A percentile compares a stretch with the other conserved stretches of the same genome.
These are phyloP conservation scores for Aspergillus luchuensis DNA, from an alignment of 2,329 filamentous ascomycete genomes.

Conservation along the genomic window DNA sequence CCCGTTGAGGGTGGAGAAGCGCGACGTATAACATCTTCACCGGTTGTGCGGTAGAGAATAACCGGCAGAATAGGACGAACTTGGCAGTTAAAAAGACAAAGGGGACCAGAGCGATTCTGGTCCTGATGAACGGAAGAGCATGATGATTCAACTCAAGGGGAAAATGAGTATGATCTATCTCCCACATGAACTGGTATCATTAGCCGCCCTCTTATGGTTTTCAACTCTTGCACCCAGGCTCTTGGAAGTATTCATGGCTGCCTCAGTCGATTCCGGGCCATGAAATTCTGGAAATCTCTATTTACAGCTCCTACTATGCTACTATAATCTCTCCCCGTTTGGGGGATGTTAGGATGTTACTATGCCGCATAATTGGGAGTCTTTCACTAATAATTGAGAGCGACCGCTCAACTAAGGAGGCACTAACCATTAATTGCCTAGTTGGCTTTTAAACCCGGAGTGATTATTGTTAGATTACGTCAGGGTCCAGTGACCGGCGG, in stretches of 20 bases:
- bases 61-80: background rate
- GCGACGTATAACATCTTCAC: constrained; percentile 2
- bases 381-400: too few species aligned
- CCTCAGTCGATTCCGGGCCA: background rate
- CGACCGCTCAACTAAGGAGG: too few species aligned
- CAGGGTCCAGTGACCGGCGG: background rate
- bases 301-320: background rate
- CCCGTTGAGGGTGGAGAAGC: background rate
- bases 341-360: too few species aligned
- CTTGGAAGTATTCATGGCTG: background rate
- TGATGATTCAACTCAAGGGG: background rate
- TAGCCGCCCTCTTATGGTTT: background rate
- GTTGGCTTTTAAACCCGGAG: background rate
- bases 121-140: background rate
- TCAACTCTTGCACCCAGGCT: background rate
- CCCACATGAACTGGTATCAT: background rate
- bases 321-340: too few species aligned
- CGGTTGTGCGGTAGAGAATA: background rate
- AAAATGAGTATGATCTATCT: background rate
- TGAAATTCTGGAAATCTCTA: too few species aligned
- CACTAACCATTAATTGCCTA: too few species aligned
- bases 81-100: background rate
- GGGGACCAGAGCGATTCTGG: background rate
- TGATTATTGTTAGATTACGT: background rate
- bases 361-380: too few species aligned